These are phyloP conservation scores for Metschnikowia vanudenii DNA, from an alignment of 805 yeast genomes.

Conservation along the genomic window DNA sequence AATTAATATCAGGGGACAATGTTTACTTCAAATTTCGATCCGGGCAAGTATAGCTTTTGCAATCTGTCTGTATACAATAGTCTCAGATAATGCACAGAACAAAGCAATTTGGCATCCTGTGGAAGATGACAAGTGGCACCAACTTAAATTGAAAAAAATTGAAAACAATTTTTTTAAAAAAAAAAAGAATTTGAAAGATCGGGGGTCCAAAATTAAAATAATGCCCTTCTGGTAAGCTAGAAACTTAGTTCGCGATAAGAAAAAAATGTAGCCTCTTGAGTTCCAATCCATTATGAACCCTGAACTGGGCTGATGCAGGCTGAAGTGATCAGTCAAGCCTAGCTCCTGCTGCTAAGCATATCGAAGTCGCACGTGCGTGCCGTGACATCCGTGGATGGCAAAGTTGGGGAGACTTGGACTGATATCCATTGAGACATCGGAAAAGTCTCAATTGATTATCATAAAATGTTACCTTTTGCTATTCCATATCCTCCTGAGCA, in stretches of 20 bases:
- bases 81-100: neutral
- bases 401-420: neutral
- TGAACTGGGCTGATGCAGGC: neutral
- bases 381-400: neutral
- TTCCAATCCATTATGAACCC: no score
- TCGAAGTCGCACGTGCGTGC: conserved; percentile 2
- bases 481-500: conserved; percentile 56
- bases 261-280: no score
- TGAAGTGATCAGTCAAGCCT: neutral
- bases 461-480: conserved; percentile 46
- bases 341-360: conserved; percentile 1
- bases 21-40: no score
- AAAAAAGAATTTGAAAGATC: no score
- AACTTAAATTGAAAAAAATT: no score
- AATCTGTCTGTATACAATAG: conserved; percentile 4
- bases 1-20: neutral
- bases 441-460: neutral
- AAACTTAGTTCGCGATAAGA: no score
- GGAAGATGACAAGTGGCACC: neutral
- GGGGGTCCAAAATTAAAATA: no score
- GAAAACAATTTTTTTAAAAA: no score
- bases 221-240: no score
- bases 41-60: neutral
- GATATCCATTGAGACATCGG: neutral
- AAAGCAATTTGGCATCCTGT: no score